Evolutionary conservation across 2,329 filamentous ascomycete species (phyloP).

Genomic region (Raffaelea arxii): DNA sequence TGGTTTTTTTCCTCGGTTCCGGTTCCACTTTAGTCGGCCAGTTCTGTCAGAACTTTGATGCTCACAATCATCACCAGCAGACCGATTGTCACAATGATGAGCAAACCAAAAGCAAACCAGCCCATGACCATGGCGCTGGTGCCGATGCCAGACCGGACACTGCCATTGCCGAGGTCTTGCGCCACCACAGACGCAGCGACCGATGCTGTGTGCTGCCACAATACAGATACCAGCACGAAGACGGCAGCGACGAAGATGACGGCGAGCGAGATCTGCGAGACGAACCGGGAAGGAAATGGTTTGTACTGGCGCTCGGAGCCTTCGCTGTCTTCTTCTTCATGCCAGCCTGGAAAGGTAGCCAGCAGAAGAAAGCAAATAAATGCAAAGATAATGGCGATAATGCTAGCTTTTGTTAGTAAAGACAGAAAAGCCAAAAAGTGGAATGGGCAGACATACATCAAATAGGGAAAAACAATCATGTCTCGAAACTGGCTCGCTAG

Average conservation of each 20-base stretch:
- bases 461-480: conserved; percentile 94
- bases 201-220: conserved; percentile 93
- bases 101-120: conserved; percentile 89
- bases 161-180: conserved; percentile 85
- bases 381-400: conserved; percentile 94
- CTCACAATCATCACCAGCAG: conserved; percentile 94
- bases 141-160: conserved; percentile 79
- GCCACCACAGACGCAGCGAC: conserved; percentile 91
- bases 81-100: conserved; percentile 94
- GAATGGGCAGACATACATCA: conserved; percentile 51
- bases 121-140: conserved; percentile 92
- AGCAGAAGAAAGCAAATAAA: conserved; percentile 93
- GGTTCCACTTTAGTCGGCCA: conserved; percentile 24
- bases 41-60: conserved; percentile 66
- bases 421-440: not conserved
- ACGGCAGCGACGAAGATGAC: conserved; percentile 76
- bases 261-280: conserved; percentile 85
- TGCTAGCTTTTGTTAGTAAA: conserved; percentile 40
- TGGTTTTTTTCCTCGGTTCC: not conserved
- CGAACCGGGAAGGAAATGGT: conserved; percentile 83
- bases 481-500: conserved; percentile 95
- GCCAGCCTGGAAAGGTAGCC: conserved; percentile 95
- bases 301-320: conserved; percentile 86
- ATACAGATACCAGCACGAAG: conserved; percentile 62
- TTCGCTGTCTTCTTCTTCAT: conserved; percentile 73